Conservation (phyloP, 208 protist genomes). For the Endotrypanum monterogeii region DNA sequence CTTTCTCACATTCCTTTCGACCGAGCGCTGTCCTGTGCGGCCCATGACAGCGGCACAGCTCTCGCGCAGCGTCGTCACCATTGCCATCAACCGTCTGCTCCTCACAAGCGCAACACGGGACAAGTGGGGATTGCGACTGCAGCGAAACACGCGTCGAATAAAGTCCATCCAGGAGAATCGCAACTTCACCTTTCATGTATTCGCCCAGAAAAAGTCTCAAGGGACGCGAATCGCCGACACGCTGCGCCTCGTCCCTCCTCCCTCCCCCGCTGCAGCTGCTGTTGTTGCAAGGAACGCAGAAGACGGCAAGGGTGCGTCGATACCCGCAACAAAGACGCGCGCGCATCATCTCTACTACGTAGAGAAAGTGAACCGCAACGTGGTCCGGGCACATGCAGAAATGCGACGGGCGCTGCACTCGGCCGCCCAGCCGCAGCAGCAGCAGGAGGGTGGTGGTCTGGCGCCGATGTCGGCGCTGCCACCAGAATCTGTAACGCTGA, state of each 20-base stretch:
- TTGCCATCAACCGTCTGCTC: slow-evolving; percentile 67
- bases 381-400: slow-evolving; percentile 31
- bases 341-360: slow-evolving; percentile 50
- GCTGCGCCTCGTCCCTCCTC: slow-evolving; percentile 22
- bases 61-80: slow-evolving; percentile 47
- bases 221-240: slow-evolving; percentile 67
- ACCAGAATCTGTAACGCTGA: slow-evolving; percentile 60
- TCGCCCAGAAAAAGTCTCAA: slow-evolving; percentile 57
- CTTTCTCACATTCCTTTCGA: slow-evolving; percentile 28
- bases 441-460: neutral
- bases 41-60: slow-evolving; percentile 38
- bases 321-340: slow-evolving; percentile 12
- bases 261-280: too few species aligned
- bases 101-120: slow-evolving; percentile 33
- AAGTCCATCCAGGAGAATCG: slow-evolving; percentile 56
- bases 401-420: slow-evolving; percentile 29
- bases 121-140: slow-evolving; percentile 76
- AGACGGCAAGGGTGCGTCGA: neutral
- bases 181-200: slow-evolving; percentile 75
- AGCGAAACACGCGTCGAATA: slow-evolving; percentile 54
- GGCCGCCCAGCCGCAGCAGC: slow-evolving; percentile 20
- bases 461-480: slow-evolving; percentile 2
- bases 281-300: neutral
- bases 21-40: slow-evolving; percentile 23
- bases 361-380: slow-evolving; percentile 49